Evolutionary conservation across 306 rosid species (phyloP).

Genomic region (Vicia faba): DNA sequence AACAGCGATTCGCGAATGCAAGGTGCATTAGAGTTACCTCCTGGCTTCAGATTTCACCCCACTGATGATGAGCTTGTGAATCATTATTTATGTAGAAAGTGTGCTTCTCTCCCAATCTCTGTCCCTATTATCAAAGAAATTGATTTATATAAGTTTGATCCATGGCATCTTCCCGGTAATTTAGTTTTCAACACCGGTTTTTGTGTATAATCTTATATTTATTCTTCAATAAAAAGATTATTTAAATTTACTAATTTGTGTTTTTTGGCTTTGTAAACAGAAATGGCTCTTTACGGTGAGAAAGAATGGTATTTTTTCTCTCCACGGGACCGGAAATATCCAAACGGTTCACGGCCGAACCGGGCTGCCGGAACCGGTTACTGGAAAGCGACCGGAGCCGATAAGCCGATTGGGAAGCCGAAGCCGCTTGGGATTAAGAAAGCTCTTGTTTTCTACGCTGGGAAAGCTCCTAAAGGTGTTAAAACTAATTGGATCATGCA

Average conservation of each 20-base stretch:
- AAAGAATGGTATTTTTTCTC: conserved; percentile 98
- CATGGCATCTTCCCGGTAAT: conserved; percentile 92
- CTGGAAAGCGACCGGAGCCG: conserved; percentile 98
- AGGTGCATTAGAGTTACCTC: conserved; percentile 63
- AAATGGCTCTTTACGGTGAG: conserved; percentile 78
- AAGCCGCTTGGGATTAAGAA: conserved; percentile 82
- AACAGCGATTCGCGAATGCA: conserved; percentile 41
- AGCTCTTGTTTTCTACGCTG: conserved; percentile 90
- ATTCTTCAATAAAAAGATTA: no score
- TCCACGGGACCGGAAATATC: conserved; percentile 89
- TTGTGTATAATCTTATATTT: no score
- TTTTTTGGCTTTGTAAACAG: conserved; percentile 34
- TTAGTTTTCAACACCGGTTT: no score
- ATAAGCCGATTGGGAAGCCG: conserved; percentile 88
- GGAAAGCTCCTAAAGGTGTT: conserved; percentile 83
- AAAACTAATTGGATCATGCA: conserved; percentile 99
- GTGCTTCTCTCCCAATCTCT: conserved; percentile 63
- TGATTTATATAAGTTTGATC: conserved; percentile 86
- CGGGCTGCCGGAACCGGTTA: conserved; percentile 88
- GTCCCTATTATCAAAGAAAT: conserved; percentile 83
- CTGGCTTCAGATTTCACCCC: conserved; percentile 96
- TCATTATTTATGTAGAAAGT: conserved; percentile 74
- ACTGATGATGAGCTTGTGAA: conserved; percentile 88
- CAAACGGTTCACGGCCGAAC: conserved; percentile 97
- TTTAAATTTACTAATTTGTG: not conserved